Conservation (phyloP, 257 asterid species). For the Nicotiana tabacum region DNA sequence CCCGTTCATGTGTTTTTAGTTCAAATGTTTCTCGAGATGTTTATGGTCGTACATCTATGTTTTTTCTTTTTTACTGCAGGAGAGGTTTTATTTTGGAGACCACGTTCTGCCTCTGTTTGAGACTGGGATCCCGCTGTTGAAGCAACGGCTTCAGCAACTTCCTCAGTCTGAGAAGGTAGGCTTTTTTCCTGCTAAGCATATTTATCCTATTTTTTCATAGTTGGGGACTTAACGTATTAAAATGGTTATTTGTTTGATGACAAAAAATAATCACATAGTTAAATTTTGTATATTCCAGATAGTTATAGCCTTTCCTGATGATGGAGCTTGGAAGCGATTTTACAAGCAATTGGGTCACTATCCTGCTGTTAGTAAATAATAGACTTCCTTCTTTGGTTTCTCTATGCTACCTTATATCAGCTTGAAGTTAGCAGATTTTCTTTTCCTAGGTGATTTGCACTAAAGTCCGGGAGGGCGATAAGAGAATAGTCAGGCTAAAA, state of each 20-base stretch:
- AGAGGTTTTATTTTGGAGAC: conserved; percentile 90
- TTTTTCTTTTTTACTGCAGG: conserved; percentile 42
- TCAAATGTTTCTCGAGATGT: neutral
- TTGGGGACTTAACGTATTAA: no score
- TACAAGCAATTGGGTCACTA: conserved; percentile 74
- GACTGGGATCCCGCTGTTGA: conserved; percentile 88
- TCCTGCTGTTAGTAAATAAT: conserved; percentile 51
- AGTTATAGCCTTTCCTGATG: conserved; percentile 89
- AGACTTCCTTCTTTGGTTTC: neutral
- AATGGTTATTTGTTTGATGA: neutral
- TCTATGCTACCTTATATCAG: neutral
- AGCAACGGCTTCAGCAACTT: conserved; percentile 74
- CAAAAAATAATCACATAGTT: neutral
- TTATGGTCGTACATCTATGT: neutral
- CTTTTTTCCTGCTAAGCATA: neutral
- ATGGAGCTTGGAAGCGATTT: conserved; percentile 99
- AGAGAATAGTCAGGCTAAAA: conserved; percentile 82
- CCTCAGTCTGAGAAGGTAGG: conserved; percentile 61
- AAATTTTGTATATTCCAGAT: conserved; percentile 38
- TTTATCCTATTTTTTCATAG: neutral
- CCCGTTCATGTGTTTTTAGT: neutral
- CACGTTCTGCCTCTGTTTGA: conserved; percentile 83
- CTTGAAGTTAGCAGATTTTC: neutral
- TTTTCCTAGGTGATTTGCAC: conserved; percentile 71
- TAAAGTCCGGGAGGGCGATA: conserved; percentile 96